Percentiles rank a stretch among this genome's conserved stretches.
Evolutionary conservation across 228 moss, liverwort and hornwort genomes (phyloP).

Genomic region (Sphagnum magellanicum): DNA sequence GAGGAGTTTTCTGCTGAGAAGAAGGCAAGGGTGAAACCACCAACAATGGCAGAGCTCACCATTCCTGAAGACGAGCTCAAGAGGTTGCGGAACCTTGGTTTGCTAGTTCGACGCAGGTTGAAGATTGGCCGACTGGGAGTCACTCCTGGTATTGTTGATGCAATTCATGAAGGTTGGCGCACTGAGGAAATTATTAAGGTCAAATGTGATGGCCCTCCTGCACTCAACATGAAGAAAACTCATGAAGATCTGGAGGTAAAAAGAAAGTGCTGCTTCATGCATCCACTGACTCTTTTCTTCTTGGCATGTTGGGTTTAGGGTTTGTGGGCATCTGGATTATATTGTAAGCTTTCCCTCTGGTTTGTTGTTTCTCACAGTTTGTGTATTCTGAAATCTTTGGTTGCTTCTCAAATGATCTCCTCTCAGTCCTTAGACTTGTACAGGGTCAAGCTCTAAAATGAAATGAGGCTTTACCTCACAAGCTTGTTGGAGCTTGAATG

Average conservation of each 20-base stretch:
- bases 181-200: conserved; percentile 73
- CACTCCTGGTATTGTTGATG: conserved; percentile 77
- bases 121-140: conserved; percentile 85
- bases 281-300: neutral
- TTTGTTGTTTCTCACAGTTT: too few relatives aligned
- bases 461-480: too few relatives aligned
- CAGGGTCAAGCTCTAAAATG: too few relatives aligned
- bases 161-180: conserved; percentile 86
- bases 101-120: conserved; percentile 62
- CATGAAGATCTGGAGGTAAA: conserved; percentile 88
- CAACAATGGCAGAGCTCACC: conserved; percentile 93
- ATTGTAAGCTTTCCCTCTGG: too few relatives aligned
- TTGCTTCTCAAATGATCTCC: too few relatives aligned
- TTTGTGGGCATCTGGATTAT: neutral
- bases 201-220: conserved; percentile 76
- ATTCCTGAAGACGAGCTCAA: conserved; percentile 85
- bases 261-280: neutral
- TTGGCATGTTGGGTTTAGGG: neutral
- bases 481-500: too few relatives aligned
- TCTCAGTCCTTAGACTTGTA: too few relatives aligned
- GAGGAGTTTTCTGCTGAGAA: conserved; percentile 23
- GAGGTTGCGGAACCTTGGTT: conserved; percentile 77
- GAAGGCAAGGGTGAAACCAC: conserved; percentile 64
- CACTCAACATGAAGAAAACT: conserved; percentile 83
- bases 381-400: too few relatives aligned